Percentiles rank a stretch among this genome's conserved stretches.
Conservation (phyloP, 495 filamentous ascomycete genomes). For the Penicillium dipodomyicola region DNA sequence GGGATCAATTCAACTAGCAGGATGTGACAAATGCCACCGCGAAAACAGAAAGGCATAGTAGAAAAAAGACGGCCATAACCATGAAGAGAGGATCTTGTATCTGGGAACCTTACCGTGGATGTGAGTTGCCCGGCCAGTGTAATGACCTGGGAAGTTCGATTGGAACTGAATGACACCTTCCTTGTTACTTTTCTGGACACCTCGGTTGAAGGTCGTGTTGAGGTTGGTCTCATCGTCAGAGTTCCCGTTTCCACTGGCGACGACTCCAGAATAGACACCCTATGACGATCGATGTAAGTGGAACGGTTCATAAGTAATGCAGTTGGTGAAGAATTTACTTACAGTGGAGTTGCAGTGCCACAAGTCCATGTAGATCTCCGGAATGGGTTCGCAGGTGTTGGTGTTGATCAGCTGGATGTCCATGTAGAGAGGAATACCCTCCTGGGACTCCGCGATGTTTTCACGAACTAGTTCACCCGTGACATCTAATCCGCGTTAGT, state of each 20-base stretch:
- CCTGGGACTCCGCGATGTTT: constrained; percentile 54
- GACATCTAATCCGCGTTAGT: constrained; percentile 28
- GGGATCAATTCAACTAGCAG: background rate
- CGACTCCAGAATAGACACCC: constrained; percentile 58
- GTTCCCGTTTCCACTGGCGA: constrained; percentile 53
- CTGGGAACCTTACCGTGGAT: constrained; percentile 31
- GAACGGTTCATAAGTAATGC: background rate
- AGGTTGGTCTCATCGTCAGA: constrained; percentile 33
- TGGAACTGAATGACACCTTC: constrained; percentile 52
- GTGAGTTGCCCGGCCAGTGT: constrained; percentile 40
- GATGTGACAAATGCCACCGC: background rate
- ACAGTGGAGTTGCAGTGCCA: constrained; percentile 55
- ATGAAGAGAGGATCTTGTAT: background rate
- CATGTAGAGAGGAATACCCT: constrained; percentile 54
- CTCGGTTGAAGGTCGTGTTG: constrained; percentile 50
- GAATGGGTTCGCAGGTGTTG: constrained; percentile 54
- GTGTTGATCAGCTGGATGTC: constrained; percentile 62
- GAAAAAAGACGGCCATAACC: background rate
- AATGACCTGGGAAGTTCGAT: constrained; percentile 56
- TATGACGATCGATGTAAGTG: constrained; percentile 4
- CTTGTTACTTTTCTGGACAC: constrained; percentile 48
- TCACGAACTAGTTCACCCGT: constrained; percentile 53
- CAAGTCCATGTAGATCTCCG: constrained; percentile 56
- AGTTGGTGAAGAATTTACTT: background rate
- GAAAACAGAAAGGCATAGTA: background rate